Base-by-base conservation (phyloP, 2,329 filamentous ascomycete species). In the Clarireedia homoeocarpa region DNA sequence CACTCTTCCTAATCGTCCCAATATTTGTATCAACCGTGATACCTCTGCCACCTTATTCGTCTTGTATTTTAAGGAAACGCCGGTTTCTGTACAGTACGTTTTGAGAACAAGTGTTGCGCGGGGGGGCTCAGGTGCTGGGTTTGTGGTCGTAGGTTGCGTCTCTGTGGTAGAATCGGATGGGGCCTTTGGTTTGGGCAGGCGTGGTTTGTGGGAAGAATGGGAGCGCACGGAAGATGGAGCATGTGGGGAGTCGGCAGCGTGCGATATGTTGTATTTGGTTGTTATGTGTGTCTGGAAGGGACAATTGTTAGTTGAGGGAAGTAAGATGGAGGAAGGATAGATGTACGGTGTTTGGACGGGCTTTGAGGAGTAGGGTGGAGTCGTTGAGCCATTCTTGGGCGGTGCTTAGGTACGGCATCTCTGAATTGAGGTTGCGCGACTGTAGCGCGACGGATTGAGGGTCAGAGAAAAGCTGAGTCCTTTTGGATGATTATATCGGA, bases 41-140 rank as follows among this genome's bases (percentile, higher is more conserved):
- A 99, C 91, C 73, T 97, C 92, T 20, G 89, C 89, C 20, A 88
- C 89, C 73, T 96, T 95, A 69, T 86, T 86, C 38, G 94, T 99
- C 69, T 83, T 81, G 77, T 96, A 97, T 74, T 96, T 95, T 61
- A 99, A 79, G 59, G 86, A 86, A 57, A 86, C 85, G 67, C 94
- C 94, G 54, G 85, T 87, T 44, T 75, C 76, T 0, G 94, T 88
- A 71, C 96, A 89, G 74, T 85, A 97, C 4, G 94, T 94, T 75
- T 95, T 97, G 59, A 99, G 75, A 4, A 84, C 86, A 51, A 99
- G 84, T 55, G 78, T 82, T 62, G 86, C 91, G 62, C 80, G 79
- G 4, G 84, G 77, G 2, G 81, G 74, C 55, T 78, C 77, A 4
- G 72, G 55, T 48, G 70, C 61, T 48, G 66, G 24, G 69, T 67